Percentiles rank a stretch among this genome's conserved stretches.
Evolutionary conservation across 2,329 filamentous ascomycete genomes (phyloP).

Genomic region (Colletotrichum tropicale): DNA sequence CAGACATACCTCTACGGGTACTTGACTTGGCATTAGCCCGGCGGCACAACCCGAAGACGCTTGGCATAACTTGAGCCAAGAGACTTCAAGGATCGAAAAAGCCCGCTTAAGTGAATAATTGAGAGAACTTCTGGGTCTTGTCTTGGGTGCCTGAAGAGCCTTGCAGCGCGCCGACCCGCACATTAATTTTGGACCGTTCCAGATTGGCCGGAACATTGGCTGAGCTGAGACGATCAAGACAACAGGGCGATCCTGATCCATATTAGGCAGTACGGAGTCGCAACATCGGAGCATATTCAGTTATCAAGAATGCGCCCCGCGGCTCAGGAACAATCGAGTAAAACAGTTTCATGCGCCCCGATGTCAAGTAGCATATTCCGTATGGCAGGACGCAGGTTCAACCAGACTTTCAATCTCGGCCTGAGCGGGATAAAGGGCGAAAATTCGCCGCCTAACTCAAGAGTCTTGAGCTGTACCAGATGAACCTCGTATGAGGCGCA

Average conservation of each 20-base stretch:
- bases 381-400: fast-evolving
- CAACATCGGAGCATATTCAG: background rate
- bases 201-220: fast-evolving
- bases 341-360: background rate
- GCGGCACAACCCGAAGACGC: background rate
- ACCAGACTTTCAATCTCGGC: slow-evolving; percentile 43
- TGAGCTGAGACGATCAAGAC: background rate
- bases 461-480: slow-evolving; percentile 49
- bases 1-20: background rate
- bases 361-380: fast-evolving
- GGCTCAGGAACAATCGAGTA: fast-evolving
- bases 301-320: background rate
- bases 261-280: background rate
- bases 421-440: slow-evolving; percentile 33
- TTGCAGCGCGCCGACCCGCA: background rate
- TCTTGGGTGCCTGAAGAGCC: background rate
- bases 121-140: background rate
- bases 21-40: background rate
- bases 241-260: background rate
- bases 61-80: background rate
- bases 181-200: background rate
- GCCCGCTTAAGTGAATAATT: background rate
- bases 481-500: slow-evolving; percentile 33
- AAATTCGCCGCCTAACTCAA: slow-evolving; percentile 51
- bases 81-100: fast-evolving